Conservation (phyloP, 148 eudicot genomes). For the Camellia japonica region DNA sequence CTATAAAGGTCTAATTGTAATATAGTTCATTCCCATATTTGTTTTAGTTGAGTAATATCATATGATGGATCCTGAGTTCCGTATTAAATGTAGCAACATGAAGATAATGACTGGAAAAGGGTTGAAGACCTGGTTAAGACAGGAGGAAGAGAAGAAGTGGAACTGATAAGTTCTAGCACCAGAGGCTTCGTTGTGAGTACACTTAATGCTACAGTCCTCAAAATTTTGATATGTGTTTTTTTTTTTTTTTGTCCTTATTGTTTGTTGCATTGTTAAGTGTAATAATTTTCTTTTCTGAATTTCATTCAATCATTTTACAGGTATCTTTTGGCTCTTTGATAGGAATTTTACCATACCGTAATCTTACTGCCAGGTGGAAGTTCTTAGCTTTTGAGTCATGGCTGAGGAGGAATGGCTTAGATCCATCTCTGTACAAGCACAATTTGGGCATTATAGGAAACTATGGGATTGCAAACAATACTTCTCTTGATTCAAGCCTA, state of each 20-base stretch:
- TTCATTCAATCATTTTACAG: conserved; percentile 34
- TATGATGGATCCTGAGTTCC: conserved; percentile 23
- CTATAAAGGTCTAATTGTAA: conserved; percentile 44
- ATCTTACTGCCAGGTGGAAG: conserved; percentile 77
- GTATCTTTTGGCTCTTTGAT: conserved; percentile 82
- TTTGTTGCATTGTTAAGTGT: conserved; percentile 6
- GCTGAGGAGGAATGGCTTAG: conserved; percentile 83
- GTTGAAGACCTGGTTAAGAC: conserved; percentile 52
- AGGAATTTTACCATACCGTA: conserved; percentile 94
- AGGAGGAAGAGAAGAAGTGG: conserved; percentile 70
- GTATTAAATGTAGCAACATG: conserved; percentile 45
- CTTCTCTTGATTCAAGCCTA: conserved; percentile 31
- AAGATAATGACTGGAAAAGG: conserved; percentile 75
- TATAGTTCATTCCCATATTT: neutral
- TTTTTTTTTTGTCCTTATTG: neutral
- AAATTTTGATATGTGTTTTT: neutral
- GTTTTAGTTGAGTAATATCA: neutral
- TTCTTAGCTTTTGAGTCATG: conserved; percentile 93
- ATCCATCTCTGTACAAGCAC: conserved; percentile 74
- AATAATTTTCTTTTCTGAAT: conserved; percentile 2
- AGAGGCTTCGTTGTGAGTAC: conserved; percentile 84
- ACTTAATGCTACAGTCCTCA: neutral
- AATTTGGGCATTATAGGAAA: conserved; percentile 61
- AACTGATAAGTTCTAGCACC: conserved; percentile 74
- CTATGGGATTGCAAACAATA: conserved; percentile 33